Conservation (phyloP, 257 asterid genomes). For the Nicotiana otophora region DNA sequence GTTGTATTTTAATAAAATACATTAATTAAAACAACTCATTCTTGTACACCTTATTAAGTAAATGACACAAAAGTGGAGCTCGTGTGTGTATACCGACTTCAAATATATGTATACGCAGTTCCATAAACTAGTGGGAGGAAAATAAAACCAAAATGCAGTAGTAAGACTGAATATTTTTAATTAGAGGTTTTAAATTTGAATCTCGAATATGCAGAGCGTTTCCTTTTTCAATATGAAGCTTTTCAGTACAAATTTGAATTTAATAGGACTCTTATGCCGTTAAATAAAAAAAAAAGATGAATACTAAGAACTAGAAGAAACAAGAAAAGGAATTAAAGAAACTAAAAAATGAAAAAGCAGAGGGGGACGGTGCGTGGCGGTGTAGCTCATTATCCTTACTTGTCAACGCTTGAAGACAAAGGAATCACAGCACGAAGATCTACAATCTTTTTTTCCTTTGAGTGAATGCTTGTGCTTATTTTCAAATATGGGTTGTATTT, state of each 20-base stretch:
- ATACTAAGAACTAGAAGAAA: too few relatives aligned
- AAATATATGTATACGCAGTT: too few relatives aligned
- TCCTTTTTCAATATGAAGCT: too few relatives aligned
- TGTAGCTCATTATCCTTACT: neutral
- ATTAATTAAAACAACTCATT: neutral
- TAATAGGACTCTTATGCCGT: too few relatives aligned
- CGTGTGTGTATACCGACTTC: slow-evolving; percentile 2
- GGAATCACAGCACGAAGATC: neutral
- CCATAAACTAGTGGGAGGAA: neutral
- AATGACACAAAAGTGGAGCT: slow-evolving; percentile 10
- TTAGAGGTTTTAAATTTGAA: too few relatives aligned
- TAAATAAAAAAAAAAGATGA: too few relatives aligned
- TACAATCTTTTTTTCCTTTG: neutral
- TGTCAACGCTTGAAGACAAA: neutral
- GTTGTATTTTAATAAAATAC: neutral
- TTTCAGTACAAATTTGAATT: too few relatives aligned
- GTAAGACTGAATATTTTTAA: too few relatives aligned
- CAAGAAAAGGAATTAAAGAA: neutral
- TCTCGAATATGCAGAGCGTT: too few relatives aligned
- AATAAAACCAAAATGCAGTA: neutral
- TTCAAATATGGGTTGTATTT: neutral
- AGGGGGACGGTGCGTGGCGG: neutral
- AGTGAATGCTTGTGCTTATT: neutral
- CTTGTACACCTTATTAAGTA: neutral
- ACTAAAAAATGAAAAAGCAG: neutral